Base-by-base conservation (phyloP, 768 basidiomycete species). In the Lactarius psammicola region DNA sequence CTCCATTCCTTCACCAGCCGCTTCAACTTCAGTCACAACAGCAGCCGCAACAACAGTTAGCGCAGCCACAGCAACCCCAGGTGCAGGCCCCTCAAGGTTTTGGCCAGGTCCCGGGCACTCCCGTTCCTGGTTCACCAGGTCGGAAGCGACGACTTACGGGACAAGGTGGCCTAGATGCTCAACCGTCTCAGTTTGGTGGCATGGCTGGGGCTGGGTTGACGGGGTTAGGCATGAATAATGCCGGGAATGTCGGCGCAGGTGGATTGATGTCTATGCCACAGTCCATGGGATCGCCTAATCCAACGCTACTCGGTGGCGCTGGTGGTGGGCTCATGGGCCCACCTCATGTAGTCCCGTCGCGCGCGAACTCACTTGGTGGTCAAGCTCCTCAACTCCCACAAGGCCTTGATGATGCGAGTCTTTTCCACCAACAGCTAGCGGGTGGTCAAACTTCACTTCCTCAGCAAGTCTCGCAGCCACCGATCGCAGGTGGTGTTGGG, bases 291-390 rank as follows among this genome's bases (percentile, higher is more conserved):
- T 67, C 69, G 3, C 68, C 68, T 2, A 71, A 71, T 5, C 71
- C 69, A 28, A 65, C 75, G 55, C 68, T 75, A 30, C 66, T 73
- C 68, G 74, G 73, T n/a, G 75, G 72, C 23, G 72, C 74, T 13
- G 71, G 70, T 2, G 74, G 75, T 36, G 74, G 77, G 28, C 63
- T 79, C 53, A 80, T 80, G 79, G 77, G 78, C 13, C 79, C 78
- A 5, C 79, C 79, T 44, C 70, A 61, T 44, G 64, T 62, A 34
- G 68, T 63, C 61, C 77, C 63, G 66, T 71, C 44, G 69, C 75
- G 58, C 63, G 68, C 31, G 66, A 73, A 36, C 60, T 70, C 68
- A 69, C 72, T 23, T 58, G 67, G 59, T 28, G 60, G 67, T 8
- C 65, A 51, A 36, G 49, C 49, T 20, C 26, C 59, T 36, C 64